Base-by-base conservation (phyloP, 768 basidiomycete genomes). In the Saitozyma sp. region DNA sequence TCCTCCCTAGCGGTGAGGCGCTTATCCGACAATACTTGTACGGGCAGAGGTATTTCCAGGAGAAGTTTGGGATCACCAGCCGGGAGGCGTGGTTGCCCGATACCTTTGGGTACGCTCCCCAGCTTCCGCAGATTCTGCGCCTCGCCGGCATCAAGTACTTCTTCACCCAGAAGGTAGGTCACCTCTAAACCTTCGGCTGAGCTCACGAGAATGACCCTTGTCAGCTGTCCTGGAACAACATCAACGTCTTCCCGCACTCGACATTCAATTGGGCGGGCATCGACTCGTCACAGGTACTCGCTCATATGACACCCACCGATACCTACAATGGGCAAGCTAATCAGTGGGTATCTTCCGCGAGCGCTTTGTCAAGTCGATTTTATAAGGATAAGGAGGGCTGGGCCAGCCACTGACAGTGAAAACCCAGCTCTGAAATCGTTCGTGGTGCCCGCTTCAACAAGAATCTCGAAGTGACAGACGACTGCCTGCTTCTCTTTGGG, bases 251-350 rank as follows among this genome's bases (percentile, higher is more conserved):
- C 82, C 95, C 94, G 10, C 91, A 96, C 75, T 87, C 91, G 4
- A 92, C 92, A 0, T 98, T 98, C 82, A 96, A 94, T 76, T 94
- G 60, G 60, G 54, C 41, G 8, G 92, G 92, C 9, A 88, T 94
- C 65, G 94, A 97, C 74, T 92, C 92, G 10, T 87, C 87, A 0
- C 93, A 96, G 77, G 87, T 96, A 9, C 79, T 96, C 37, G 92
- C 90, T 74, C 94, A 97, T 73, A 94, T 97, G 92, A 95, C 93
- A 5, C 93, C 93, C 49, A 87, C 88, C 81, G 89, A 91, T 69
- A 92, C 89, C 0, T 96, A 96, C 78, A 94, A 88, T 40, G 41
- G n/a, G 51, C 51, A 53, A 7, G 51, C 51, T 13, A 37, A 16
- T 10, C 39, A 29, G 29, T 29, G 29, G 29, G 29, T 29, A 29